Percentiles rank a stretch among this genome's conserved stretches.
phyloP scores from a whole-genome alignment of 129 eudicot genomes.

The carrot (Daucus carota) region DNA sequence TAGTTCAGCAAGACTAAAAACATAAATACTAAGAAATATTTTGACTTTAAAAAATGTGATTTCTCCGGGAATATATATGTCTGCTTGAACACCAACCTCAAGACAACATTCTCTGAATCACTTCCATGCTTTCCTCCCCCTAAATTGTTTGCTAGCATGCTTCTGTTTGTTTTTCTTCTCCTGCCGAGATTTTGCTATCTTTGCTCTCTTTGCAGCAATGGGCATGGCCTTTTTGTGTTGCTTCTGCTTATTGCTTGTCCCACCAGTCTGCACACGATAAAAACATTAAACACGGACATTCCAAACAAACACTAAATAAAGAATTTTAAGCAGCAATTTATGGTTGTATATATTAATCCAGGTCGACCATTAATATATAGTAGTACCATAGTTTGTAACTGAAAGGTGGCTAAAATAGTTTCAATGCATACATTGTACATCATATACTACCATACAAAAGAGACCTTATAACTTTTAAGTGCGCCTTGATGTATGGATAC shows the following conservation, averaged over 20 bases:
- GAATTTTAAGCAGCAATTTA: neutral
- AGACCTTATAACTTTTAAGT: neutral
- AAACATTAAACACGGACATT: neutral
- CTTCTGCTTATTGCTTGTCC: slow-evolving; percentile 71
- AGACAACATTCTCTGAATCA: slow-evolving; percentile 8
- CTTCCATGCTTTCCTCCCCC: slow-evolving; percentile 99
- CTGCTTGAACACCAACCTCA: neutral
- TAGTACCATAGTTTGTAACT: neutral
- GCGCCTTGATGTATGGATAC: neutral
- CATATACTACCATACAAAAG: neutral
- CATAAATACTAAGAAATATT: neutral
- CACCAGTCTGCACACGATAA: slow-evolving; percentile 56
- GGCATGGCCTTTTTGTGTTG: slow-evolving; percentile 86
- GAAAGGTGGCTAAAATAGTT: neutral
- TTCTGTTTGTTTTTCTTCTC: slow-evolving; percentile 45
- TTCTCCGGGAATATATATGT: neutral
- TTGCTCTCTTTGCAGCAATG: slow-evolving; percentile 66
- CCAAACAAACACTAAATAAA: neutral
- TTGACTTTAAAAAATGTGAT: neutral
- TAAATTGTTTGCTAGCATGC: slow-evolving; percentile 68
- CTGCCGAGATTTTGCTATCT: slow-evolving; percentile 34
- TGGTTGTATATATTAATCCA: neutral
- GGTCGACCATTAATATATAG: neutral
- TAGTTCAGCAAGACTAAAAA: neutral
- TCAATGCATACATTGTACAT: neutral